Base-by-base conservation (phyloP, 2,329 filamentous ascomycete genomes). In the Aspergillus intermedius region DNA sequence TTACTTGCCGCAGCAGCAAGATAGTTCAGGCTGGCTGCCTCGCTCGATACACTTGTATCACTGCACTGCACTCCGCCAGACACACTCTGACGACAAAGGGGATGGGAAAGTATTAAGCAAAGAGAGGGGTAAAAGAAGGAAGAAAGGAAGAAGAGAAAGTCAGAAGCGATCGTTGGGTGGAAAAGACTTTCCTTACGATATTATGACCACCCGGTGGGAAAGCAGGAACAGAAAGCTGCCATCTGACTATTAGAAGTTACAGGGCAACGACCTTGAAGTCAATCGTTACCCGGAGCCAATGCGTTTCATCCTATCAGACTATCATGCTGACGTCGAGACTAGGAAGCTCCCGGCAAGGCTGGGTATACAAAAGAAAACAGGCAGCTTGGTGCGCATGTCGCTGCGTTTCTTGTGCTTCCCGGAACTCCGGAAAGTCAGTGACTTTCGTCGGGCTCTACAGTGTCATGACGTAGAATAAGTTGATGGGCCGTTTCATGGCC, bases 241-340 rank as follows among this genome's bases (percentile, higher is more conserved):
- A 9, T 30, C 25, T 30, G 9, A 9, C 25, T 30, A 12, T 30
- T 30, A 30, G 25, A 30, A 30, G 25, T 30, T 30, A 30, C 25
- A 30, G 25, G 10, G 25, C 25, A 12, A 12, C 25, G 25, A 30
- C 25, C 25, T 10, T 12, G 34, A 17, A 35, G 8, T 35, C 34
- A 17, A n/a, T 17, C 8, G 13, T 35, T 35, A 17, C 34, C 15
- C 34, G 8, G n/a, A n/a, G 13, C 34, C 34, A 35, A 35, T 35
- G 25, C 25, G 10, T 30, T 17, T 13, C 34, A n/a, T 7, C 13
- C 2, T 35, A 17, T 15, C 37, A 40, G 17, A 51, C 54, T 54
- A 59, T 65, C 62, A 65, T 66, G 52, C 61, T 67, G 64, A 67
- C 64, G 60, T 64, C 50, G 60, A 56, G 47, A 48, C 34, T 42